Evolutionary conservation across 805 yeast genomes (phyloP).

Genomic region (Hanseniaspora singularis): DNA sequence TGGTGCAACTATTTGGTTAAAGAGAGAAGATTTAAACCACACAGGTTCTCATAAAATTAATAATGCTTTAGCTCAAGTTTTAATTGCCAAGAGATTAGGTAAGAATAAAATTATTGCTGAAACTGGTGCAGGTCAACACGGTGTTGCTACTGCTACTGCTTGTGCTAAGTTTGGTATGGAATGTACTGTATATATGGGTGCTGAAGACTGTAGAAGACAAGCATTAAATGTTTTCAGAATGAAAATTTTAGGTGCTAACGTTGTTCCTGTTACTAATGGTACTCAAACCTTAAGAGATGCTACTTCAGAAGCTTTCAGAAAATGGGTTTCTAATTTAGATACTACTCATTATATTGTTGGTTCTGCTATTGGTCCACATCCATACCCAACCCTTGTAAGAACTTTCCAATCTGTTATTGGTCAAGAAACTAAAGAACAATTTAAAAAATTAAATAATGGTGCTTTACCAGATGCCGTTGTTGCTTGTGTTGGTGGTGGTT

Average conservation of each 20-base stretch:
- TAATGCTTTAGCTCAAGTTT: conserved; percentile 71
- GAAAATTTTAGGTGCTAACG: conserved; percentile 92
- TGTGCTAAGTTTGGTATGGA: conserved; percentile 85
- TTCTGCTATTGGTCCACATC: conserved; percentile 98
- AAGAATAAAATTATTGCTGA: conserved; percentile 71
- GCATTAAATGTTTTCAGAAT: conserved; percentile 96
- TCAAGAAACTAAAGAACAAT: conserved; percentile 84
- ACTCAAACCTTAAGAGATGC: conserved; percentile 95
- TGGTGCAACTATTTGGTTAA: conserved; percentile 94
- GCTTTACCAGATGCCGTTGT: conserved; percentile 85
- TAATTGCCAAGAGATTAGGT: conserved; percentile 68
- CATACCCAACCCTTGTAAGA: conserved; percentile 94
- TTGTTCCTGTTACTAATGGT: conserved; percentile 86
- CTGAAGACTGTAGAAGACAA: conserved; percentile 97
- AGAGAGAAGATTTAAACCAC: conserved; percentile 90
- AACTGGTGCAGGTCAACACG: conserved; percentile 91
- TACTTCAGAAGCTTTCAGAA: conserved; percentile 90
- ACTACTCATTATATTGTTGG: conserved; percentile 94
- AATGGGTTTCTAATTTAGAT: conserved; percentile 80
- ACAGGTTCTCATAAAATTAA: conserved; percentile 83
- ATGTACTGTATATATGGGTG: conserved; percentile 97
- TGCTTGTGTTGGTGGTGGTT: conserved; percentile 99
- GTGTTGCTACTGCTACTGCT: conserved; percentile 87
- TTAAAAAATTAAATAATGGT: conserved; percentile 64
- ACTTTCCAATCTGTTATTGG: conserved; percentile 98